A percentile compares a stretch with the other conserved stretches of the same genome.
Conservation (phyloP, 495 filamentous ascomycete genomes). For the Ramalina peruviana region DNA sequence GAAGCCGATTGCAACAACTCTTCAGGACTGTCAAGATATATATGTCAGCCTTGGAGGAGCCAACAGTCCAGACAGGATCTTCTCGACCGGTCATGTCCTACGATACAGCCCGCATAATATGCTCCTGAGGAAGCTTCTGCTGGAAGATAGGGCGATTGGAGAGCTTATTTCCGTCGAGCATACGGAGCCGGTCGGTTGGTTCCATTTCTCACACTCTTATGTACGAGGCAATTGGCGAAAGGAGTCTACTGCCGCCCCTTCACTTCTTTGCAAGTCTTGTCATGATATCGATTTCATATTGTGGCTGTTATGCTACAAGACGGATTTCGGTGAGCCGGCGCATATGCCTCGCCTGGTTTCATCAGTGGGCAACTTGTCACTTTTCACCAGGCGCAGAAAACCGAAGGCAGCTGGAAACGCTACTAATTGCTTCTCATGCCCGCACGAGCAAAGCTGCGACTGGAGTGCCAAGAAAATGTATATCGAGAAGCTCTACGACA, state of each 20-base stretch:
- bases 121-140: conserved; percentile 60
- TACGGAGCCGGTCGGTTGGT: conserved; percentile 88
- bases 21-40: conserved; percentile 62
- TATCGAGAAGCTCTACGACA: conserved; percentile 38
- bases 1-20: conserved; percentile 73
- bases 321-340: conserved; percentile 34
- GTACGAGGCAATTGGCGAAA: conserved; percentile 65
- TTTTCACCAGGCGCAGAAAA: conserved; percentile 62
- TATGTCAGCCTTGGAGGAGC: conserved; percentile 26
- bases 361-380: conserved; percentile 57
- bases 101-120: conserved; percentile 88
- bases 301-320: conserved; percentile 54
- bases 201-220: conserved; percentile 91
- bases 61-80: conserved; percentile 36
- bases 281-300: conserved; percentile 85
- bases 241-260: conserved; percentile 51
- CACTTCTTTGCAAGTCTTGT: conserved; percentile 83
- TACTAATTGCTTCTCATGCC: conserved; percentile 81
- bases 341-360: conserved; percentile 64
- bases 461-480: conserved; percentile 81
- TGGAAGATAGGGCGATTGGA: conserved; percentile 57
- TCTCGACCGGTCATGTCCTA: conserved; percentile 70
- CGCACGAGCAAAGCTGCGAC: conserved; percentile 54
- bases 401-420: conserved; percentile 55
- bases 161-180: conserved; percentile 79